Conservation (phyloP, 31 red algal genomes). For the Odonthalia washingtoniensis region DNA sequence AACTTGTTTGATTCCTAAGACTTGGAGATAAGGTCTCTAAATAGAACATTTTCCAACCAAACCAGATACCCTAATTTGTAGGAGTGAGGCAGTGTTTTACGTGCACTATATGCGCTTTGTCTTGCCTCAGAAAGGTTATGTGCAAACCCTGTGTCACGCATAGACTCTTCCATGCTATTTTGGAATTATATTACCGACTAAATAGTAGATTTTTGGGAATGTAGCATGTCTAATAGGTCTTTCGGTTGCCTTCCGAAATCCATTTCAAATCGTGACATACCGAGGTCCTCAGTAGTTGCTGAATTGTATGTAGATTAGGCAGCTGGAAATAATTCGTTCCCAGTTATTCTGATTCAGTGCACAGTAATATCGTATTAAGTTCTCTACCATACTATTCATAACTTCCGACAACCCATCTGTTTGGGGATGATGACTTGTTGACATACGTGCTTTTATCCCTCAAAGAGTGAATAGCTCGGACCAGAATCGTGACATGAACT, state of each 20-base stretch:
- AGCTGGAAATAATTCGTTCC: background rate
- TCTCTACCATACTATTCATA: conserved; percentile 38
- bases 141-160: background rate
- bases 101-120: background rate
- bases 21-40: background rate
- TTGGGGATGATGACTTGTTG: background rate
- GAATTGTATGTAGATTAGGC: background rate
- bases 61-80: background rate
- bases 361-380: conserved; percentile 22
- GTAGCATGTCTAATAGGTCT: background rate
- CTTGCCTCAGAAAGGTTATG: background rate
- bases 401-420: conserved; percentile 20
- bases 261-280: background rate
- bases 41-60: background rate
- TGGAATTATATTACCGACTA: background rate
- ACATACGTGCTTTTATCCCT: background rate
- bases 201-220: background rate
- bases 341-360: background rate
- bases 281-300: background rate
- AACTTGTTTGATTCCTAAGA: background rate
- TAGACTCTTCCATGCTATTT: background rate
- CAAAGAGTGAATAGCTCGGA: background rate
- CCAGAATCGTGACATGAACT: conserved; percentile 35
- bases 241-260: background rate
- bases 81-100: background rate